Conservation (phyloP, 176 grass and related monocot species). For the Triticum aestivum region DNA sequence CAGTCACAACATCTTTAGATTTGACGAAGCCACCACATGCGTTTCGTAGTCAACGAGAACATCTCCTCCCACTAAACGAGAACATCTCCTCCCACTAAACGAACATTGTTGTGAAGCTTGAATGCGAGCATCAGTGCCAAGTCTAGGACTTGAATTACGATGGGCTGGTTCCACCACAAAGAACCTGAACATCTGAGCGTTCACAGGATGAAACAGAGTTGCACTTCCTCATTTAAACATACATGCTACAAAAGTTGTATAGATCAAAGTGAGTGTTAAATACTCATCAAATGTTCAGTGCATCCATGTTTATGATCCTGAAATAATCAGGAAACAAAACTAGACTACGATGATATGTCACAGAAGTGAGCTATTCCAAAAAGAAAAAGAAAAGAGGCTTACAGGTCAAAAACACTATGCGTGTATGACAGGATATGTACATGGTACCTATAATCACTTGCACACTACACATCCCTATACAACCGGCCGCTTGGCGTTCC, state of each 20-base stretch:
- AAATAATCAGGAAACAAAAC: not conserved
- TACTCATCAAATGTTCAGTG: not conserved
- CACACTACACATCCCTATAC: constrained; percentile 28
- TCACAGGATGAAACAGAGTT: not conserved
- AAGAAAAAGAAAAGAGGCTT: not conserved
- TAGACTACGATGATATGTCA: constrained; percentile 28
- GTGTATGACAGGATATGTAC: constrained; percentile 30
- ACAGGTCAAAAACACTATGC: constrained; percentile 21
- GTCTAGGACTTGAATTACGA: too few species aligned
- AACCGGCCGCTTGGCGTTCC: not conserved
- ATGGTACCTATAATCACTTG: constrained; percentile 31
- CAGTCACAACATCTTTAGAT: too few species aligned
- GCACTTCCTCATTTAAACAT: not conserved
- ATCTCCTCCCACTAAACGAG: too few species aligned
- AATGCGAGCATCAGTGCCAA: too few species aligned
- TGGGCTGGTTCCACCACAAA: too few species aligned
- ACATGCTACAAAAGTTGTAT: not conserved
- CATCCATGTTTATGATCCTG: not conserved
- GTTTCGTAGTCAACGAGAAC: too few species aligned
- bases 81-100: too few species aligned
- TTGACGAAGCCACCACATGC: too few species aligned
- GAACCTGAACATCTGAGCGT: too few species aligned
- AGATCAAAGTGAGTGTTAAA: not conserved
- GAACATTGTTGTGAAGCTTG: too few species aligned
- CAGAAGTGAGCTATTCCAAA: constrained; percentile 20